These are phyloP conservation scores for Phytophthora idaei DNA, from an alignment of 352 stramenopile genomes.

Conservation along the genomic window DNA sequence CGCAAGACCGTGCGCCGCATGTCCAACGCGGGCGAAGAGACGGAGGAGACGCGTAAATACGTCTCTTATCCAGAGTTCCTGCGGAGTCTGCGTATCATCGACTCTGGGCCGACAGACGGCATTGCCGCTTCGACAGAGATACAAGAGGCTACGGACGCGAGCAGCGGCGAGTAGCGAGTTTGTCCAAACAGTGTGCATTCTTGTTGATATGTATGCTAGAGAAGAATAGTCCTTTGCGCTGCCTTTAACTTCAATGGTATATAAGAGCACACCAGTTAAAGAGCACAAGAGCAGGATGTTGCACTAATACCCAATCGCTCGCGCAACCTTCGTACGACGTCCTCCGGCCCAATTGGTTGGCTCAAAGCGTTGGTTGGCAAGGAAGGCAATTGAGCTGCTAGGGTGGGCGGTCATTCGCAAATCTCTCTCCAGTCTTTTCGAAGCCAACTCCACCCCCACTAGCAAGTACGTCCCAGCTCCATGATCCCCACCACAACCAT, in stretches of 20 bases:
- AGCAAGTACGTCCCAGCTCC: conserved; percentile 38
- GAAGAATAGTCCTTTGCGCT: not conserved
- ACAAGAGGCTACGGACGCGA: conserved; percentile 16
- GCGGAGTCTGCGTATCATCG: conserved; percentile 70
- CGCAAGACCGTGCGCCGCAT: conserved; percentile 36
- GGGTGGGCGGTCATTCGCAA: conserved; percentile 30
- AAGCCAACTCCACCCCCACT: conserved; percentile 27
- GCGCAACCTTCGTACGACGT: not conserved
- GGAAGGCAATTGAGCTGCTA: not conserved
- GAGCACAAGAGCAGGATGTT: too few relatives aligned
- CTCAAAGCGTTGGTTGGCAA: not conserved
- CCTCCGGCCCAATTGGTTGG: not conserved
- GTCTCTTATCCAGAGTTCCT: conserved; percentile 81
- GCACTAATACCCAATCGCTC: too few relatives aligned
- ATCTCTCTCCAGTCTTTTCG: conserved; percentile 48
- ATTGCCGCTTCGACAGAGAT: not conserved
- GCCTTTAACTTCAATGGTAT: too few relatives aligned
- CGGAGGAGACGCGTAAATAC: conserved; percentile 38
- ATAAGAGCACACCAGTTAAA: too few relatives aligned
- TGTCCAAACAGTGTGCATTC: conserved; percentile 7
- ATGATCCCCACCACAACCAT: not conserved
- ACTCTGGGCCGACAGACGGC: conserved; percentile 39
- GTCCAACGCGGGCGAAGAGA: conserved; percentile 29
- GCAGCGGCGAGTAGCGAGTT: conserved; percentile 8
- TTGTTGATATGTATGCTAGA: conserved; percentile 27